Evolutionary conservation across 2,329 filamentous ascomycete genomes (phyloP).

Genomic region (Colletotrichum aenigma): DNA sequence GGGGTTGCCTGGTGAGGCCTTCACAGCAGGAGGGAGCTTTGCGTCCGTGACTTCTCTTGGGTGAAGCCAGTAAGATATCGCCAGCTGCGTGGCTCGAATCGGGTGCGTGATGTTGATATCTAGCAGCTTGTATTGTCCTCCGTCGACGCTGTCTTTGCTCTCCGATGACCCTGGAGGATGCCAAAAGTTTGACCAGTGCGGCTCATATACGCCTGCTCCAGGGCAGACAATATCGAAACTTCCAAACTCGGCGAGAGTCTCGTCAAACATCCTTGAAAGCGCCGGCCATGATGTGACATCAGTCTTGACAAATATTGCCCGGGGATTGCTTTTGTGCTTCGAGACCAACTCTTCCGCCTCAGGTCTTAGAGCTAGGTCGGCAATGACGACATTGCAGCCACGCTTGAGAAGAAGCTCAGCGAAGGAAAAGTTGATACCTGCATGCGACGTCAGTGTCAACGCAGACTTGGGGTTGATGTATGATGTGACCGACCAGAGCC

Average conservation of each 20-base stretch:
- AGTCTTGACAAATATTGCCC: constrained; percentile 46
- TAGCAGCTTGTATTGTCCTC: constrained; percentile 35
- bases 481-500: constrained; percentile 25
- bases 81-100: constrained; percentile 43
- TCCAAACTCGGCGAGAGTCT: constrained; percentile 38
- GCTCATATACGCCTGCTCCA: constrained; percentile 52
- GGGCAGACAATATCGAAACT: constrained; percentile 47
- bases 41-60: constrained; percentile 18
- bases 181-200: constrained; percentile 46
- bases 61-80: constrained; percentile 40
- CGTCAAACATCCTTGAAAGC: constrained; percentile 37
- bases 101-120: constrained; percentile 48
- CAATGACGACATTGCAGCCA: constrained; percentile 49
- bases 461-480: not conserved
- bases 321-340: constrained; percentile 25
- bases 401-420: constrained; percentile 43
- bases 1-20: constrained; percentile 28
- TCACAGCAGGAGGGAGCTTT: not conserved
- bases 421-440: constrained; percentile 49
- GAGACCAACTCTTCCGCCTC: constrained; percentile 41
- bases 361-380: constrained; percentile 45
- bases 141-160: constrained; percentile 32
- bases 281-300: constrained; percentile 48
- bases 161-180: constrained; percentile 39
- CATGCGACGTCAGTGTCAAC: not conserved